Evolutionary conservation across 2,329 filamentous ascomycete species (phyloP), one percentile per base, ranked within the genome.

Genomic region (Verruconis gallopava): DNA sequence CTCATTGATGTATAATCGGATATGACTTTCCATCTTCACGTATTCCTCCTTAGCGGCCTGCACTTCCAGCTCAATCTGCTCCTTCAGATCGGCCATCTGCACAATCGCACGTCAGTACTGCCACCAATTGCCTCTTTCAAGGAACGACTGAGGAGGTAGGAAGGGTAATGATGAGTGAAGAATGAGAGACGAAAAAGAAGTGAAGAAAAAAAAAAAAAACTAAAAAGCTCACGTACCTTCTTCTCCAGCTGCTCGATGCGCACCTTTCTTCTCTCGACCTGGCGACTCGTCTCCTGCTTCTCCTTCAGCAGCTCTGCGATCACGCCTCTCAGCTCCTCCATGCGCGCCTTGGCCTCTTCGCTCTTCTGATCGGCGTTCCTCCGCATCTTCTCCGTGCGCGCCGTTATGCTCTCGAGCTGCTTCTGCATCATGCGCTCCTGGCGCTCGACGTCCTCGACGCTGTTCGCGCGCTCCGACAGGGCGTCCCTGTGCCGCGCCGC

Each of bases 171-270:
- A n/a, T n/a, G n/a, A n/a, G n/a, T 6, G 21, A 42, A 12, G 13
- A 11, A 37, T 5, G 38, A 13, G 36, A 33, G 9, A 21, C n/a
- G 18, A 42, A 35, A 11, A 22, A 18, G 15, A 44, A 30, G 25
- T 5, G 33, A 25, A 18, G 28, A 42, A 28, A 30, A 5, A 44
- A 11, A n/a, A n/a, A n/a, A n/a, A 41, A 43, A 42, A 42, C 44
- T 21, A 42, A n/a, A n/a, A n/a, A n/a, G n/a, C n/a, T 45, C 20
- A 56, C 68, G 52, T 68, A 86, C 86, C 83, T 96, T 96, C 68
- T 96, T 96, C 72, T 96, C 89, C 5, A 85, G 94, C 67, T 95
- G 86, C 64, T 98, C 91, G 49, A 98, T 96, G 46, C 88, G 72
- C n/a, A 95, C 85, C 51, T 84, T 77, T 53, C 88, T 72, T 56